Percentiles rank a stretch among this genome's conserved stretches.
These are phyloP conservation scores for Grigorovia yakushimaensis DNA, from an alignment of 805 yeast genomes.

Conservation along the genomic window DNA sequence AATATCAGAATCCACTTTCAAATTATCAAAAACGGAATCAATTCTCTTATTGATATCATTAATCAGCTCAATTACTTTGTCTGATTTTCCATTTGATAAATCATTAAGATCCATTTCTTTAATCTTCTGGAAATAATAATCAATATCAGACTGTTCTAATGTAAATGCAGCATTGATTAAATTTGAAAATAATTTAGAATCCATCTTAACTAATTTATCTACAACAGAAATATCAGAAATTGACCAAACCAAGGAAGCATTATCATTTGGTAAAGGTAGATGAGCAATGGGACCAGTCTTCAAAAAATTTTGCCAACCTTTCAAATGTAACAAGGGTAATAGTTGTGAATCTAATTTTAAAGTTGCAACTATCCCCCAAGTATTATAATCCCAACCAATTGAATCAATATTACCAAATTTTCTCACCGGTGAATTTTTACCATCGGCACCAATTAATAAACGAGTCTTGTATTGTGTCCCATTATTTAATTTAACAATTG, in stretches of 20 bases:
- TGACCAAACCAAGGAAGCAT: slow-evolving; percentile 93
- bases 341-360: slow-evolving; percentile 63
- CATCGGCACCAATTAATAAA: slow-evolving; percentile 90
- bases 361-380: slow-evolving; percentile 91
- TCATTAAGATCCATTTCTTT: background rate
- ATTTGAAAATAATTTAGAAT: slow-evolving; percentile 53
- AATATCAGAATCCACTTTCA: slow-evolving; percentile 34
- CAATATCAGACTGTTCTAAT: slow-evolving; percentile 67
- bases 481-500: slow-evolving; percentile 53
- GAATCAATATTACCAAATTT: slow-evolving; percentile 70
- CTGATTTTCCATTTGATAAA: slow-evolving; percentile 15
- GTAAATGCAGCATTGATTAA: slow-evolving; percentile 81
- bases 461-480: slow-evolving; percentile 61
- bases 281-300: slow-evolving; percentile 90
- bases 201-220: slow-evolving; percentile 45
- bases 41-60: slow-evolving; percentile 70
- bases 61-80: slow-evolving; percentile 39
- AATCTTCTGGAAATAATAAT: slow-evolving; percentile 45
- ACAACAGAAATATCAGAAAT: slow-evolving; percentile 72
- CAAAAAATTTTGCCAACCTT: slow-evolving; percentile 83
- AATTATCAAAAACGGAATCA: slow-evolving; percentile 20
- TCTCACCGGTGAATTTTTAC: slow-evolving; percentile 88
- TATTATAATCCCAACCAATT: slow-evolving; percentile 84
- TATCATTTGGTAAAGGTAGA: slow-evolving; percentile 75
- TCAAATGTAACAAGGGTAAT: slow-evolving; percentile 57